Evolutionary conservation across 306 rosid genomes (phyloP), one percentile per base, ranked within the genome.

Genomic region (Cucumis hystrix): DNA sequence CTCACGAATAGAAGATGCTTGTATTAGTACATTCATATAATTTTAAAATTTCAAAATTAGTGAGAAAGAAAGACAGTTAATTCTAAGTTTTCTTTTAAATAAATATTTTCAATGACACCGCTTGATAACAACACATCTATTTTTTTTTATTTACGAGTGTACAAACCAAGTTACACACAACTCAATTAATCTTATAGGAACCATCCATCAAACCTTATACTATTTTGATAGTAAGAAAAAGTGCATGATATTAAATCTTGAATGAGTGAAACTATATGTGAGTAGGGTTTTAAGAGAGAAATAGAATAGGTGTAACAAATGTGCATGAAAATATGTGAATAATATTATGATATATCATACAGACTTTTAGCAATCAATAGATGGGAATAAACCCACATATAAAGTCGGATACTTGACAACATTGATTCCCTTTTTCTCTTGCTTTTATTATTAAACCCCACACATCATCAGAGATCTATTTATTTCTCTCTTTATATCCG

Each of bases 381-480:
- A 85, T 81, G 41, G 60, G 64, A 62, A 62, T 28, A 28, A 61
- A 64, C 84, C 82, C 79, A 33, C 90, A 85, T 78, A 87, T 72
- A 87, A 79, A 87, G 97, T 89, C 92, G 89, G 89, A 88, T 85
- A 88, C 94, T 86, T 90, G 88, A 88, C 91, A 90, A 94, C 97
- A 89, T 88, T 81, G 97, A 94, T 94, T 87, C 96, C 92, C 97
- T 93, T 91, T 52, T 91, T 78, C 83, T 80, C 76, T 84, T 85
- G 85, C 88, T 85, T 80, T 78, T 80, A 79, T 85, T 86, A 79
- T 85, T 84, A 65, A 85, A 88, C 84, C 79, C 89, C 74, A 74
- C 52, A 40, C 80, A 77, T 54, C 81, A 12, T 56, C 78, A 68
- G 28, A 83, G 87, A 88, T 86, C 88, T 85, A 72, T 78, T 84